A percentile compares a stretch with the other conserved stretches of the same genome.
These are phyloP conservation scores for Daldinia decipiens DNA, from an alignment of 495 filamentous ascomycete genomes.

Conservation along the genomic window DNA sequence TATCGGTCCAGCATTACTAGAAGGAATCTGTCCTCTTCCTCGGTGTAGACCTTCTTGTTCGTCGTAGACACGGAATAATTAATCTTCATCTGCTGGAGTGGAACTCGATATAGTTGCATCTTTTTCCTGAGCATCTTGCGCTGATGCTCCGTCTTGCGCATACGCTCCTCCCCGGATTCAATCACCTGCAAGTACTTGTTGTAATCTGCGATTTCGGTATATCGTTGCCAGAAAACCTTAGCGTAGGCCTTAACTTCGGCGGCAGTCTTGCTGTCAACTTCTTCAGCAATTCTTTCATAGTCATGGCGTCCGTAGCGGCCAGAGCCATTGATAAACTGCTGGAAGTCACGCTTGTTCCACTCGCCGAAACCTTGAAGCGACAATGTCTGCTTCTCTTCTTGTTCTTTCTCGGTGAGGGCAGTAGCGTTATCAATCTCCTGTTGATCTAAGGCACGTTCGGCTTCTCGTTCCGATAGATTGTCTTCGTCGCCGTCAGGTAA, in stretches of 20 bases:
- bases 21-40: conserved; percentile 97
- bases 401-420: conserved; percentile 89
- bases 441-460: conserved; percentile 88
- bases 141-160: conserved; percentile 88
- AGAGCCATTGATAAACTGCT: conserved; percentile 95
- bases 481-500: conserved; percentile 86
- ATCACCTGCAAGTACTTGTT: conserved; percentile 86
- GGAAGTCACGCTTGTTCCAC: conserved; percentile 98
- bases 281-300: conserved; percentile 83
- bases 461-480: conserved; percentile 82
- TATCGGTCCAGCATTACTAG: conserved; percentile 91
- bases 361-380: conserved; percentile 87
- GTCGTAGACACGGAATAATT: conserved; percentile 99
- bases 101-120: conserved; percentile 93
- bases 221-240: conserved; percentile 92
- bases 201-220: conserved; percentile 87
- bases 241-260: conserved; percentile 90
- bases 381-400: conserved; percentile 80
- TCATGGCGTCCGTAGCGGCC: conserved; percentile 89
- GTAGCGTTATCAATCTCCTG: conserved; percentile 91
- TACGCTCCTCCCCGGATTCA: conserved; percentile 89
- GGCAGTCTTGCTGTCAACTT: conserved; percentile 89
- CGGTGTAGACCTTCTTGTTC: conserved; percentile 99
- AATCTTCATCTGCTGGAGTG: conserved; percentile 96
- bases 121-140: conserved; percentile 95